These are phyloP conservation scores for Fusarium virguliforme DNA, from an alignment of 2,329 filamentous ascomycete species.

Conservation along the genomic window DNA sequence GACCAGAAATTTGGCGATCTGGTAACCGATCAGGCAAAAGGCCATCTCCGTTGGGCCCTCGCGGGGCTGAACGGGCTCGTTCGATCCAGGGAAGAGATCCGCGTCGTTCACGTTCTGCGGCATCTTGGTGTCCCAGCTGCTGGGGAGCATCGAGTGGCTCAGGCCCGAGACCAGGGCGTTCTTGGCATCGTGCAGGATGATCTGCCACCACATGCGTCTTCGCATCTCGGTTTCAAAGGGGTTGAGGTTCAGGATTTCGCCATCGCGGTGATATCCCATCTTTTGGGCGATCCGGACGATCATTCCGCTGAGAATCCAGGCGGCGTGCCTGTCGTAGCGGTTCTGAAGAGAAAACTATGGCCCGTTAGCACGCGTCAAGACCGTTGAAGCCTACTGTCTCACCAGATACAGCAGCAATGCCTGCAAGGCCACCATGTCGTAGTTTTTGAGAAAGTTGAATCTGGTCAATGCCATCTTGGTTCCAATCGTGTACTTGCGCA, in stretches of 20 bases:
- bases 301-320: conserved; percentile 74
- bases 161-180: conserved; percentile 72
- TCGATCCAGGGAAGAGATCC: conserved; percentile 70
- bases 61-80: conserved; percentile 65
- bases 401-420: conserved; percentile 73
- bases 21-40: conserved; percentile 67
- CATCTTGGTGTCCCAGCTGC: conserved; percentile 70
- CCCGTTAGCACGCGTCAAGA: conserved; percentile 21
- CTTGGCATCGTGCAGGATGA: conserved; percentile 72
- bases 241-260: conserved; percentile 68
- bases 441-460: conserved; percentile 71
- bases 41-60: conserved; percentile 76
- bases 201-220: conserved; percentile 78
- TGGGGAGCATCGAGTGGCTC: conserved; percentile 66
- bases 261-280: conserved; percentile 77
- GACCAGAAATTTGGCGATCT: conserved; percentile 67
- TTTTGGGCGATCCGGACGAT: conserved; percentile 77
- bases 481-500: conserved; percentile 68
- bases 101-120: conserved; percentile 73
- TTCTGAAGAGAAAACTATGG: conserved; percentile 69
- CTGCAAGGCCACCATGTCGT: conserved; percentile 73
- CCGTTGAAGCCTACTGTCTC: conserved; percentile 16
- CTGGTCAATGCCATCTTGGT: conserved; percentile 67
- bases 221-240: conserved; percentile 79
- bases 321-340: conserved; percentile 71